A percentile compares a stretch with the other conserved stretches of the same genome.
These are phyloP conservation scores for Emergomyces orientalis DNA, from an alignment of 2,329 filamentous ascomycete species.

Conservation along the genomic window DNA sequence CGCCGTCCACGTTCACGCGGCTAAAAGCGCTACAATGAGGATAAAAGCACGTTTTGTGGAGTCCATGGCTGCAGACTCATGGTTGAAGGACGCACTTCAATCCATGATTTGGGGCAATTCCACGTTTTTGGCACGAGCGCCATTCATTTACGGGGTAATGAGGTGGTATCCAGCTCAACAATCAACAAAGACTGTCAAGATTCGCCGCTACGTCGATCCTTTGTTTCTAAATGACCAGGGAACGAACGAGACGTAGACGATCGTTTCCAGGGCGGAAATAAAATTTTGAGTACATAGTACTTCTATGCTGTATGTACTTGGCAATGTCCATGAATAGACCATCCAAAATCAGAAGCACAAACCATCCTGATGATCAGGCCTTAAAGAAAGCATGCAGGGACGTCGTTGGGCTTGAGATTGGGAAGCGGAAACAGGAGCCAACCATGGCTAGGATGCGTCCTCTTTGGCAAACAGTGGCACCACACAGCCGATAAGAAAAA, in stretches of 20 bases:
- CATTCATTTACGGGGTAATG: background rate
- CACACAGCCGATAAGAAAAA: background rate
- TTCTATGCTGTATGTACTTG: background rate
- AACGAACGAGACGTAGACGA: conserved; percentile 1
- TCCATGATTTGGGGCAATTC: background rate
- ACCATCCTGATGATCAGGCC: background rate
- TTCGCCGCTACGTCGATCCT: conserved; percentile 6
- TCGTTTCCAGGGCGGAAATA: conserved; percentile 3
- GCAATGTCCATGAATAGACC: background rate
- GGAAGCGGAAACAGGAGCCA: background rate
- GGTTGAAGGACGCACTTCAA: background rate
- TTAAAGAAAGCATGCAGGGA: background rate
- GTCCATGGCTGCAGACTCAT: background rate
- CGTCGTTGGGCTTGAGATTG: background rate
- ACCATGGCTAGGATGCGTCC: background rate
- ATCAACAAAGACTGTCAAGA: background rate
- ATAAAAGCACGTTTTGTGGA: conserved; percentile 5
- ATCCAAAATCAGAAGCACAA: background rate
- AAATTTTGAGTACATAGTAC: conserved; percentile 1
- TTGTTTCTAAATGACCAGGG: conserved; percentile 4
- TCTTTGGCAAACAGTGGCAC: conserved; percentile 4
- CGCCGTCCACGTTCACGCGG: background rate
- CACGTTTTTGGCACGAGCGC: conserved; percentile 2
- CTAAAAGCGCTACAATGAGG: background rate
- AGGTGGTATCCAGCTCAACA: conserved; percentile 1